phyloP scores from a whole-genome alignment of 2,329 filamentous ascomycete species.

The Alternaria hordeiaustralica region DNA sequence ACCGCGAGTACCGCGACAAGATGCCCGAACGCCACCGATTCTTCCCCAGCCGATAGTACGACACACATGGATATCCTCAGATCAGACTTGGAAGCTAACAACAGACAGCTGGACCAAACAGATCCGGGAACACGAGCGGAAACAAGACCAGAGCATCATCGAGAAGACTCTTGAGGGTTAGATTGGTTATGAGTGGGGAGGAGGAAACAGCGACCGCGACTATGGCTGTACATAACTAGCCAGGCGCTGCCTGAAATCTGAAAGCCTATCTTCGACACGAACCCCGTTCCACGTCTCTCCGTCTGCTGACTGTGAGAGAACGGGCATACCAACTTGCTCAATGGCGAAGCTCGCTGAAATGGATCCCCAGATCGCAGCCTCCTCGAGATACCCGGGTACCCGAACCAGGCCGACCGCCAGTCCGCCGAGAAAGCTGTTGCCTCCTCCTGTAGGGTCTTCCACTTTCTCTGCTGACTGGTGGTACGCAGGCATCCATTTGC shows the following conservation, averaged over 20 bases:
- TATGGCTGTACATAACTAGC: slow-evolving; percentile 49
- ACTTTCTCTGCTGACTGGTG: slow-evolving; percentile 66
- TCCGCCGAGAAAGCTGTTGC: slow-evolving; percentile 83
- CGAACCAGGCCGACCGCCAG: slow-evolving; percentile 62
- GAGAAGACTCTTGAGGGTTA: slow-evolving; percentile 20
- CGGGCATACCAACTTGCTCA: slow-evolving; percentile 88
- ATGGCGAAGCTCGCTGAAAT: slow-evolving; percentile 92
- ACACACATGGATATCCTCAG: slow-evolving; percentile 29
- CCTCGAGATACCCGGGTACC: slow-evolving; percentile 59
- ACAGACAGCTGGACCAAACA: slow-evolving; percentile 71
- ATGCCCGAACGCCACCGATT: slow-evolving; percentile 80
- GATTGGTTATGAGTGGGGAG: not conserved
- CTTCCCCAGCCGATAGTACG: slow-evolving; percentile 84
- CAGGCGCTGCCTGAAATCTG: slow-evolving; percentile 50
- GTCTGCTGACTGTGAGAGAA: slow-evolving; percentile 48
- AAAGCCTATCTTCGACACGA: slow-evolving; percentile 51
- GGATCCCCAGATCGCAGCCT: slow-evolving; percentile 78
- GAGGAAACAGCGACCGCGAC: slow-evolving; percentile 18
- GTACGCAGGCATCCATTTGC: slow-evolving; percentile 79
- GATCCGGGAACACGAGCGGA: slow-evolving; percentile 71
- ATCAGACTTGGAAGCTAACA: slow-evolving; percentile 32
- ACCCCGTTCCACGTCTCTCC: slow-evolving; percentile 58
- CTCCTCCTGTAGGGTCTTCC: slow-evolving; percentile 92
- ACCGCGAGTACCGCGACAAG: slow-evolving; percentile 73
- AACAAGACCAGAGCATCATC: slow-evolving; percentile 43